Evolutionary conservation across 2,329 filamentous ascomycete species (phyloP).

Genomic region (Claviceps cyperi): DNA sequence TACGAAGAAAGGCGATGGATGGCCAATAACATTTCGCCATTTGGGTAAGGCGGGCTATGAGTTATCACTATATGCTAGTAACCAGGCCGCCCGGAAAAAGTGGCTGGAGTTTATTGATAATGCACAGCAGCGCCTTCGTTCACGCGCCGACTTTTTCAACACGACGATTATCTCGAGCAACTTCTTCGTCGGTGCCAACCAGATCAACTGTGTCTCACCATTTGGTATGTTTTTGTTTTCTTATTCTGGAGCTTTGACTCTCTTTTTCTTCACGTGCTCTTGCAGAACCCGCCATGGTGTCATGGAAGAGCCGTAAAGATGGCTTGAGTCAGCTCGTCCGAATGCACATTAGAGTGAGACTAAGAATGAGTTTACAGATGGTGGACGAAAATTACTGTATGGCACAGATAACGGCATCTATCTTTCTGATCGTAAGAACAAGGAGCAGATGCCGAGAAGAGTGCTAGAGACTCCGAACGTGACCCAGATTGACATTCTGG

Average conservation of each 20-base stretch:
- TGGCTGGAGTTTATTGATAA: constrained; percentile 93
- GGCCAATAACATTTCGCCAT: constrained; percentile 92
- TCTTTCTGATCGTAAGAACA: constrained; percentile 78
- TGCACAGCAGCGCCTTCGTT: constrained; percentile 74
- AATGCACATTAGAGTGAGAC: neutral
- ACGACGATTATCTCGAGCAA: constrained; percentile 44
- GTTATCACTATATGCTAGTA: constrained; percentile 73
- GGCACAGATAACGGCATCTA: constrained; percentile 92
- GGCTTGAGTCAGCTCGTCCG: neutral
- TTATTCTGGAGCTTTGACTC: neutral
- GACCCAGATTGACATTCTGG: constrained; percentile 88
- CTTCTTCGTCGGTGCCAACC: constrained; percentile 53
- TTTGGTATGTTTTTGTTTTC: constrained; percentile 45
- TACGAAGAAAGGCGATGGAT: constrained; percentile 57
- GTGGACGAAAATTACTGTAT: constrained; percentile 84
- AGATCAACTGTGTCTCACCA: constrained; percentile 88
- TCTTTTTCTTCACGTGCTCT: neutral
- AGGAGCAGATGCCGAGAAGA: constrained; percentile 64
- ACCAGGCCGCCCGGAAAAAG: constrained; percentile 76
- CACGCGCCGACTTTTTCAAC: constrained; percentile 85
- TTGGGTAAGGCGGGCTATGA: constrained; percentile 93
- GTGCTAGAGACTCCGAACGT: constrained; percentile 79
- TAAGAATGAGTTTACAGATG: constrained; percentile 40
- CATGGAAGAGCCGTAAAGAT: neutral
- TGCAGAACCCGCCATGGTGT: neutral